phyloP scores from a whole-genome alignment of 2,329 filamentous ascomycete species.

The Aspergillus sp. region DNA sequence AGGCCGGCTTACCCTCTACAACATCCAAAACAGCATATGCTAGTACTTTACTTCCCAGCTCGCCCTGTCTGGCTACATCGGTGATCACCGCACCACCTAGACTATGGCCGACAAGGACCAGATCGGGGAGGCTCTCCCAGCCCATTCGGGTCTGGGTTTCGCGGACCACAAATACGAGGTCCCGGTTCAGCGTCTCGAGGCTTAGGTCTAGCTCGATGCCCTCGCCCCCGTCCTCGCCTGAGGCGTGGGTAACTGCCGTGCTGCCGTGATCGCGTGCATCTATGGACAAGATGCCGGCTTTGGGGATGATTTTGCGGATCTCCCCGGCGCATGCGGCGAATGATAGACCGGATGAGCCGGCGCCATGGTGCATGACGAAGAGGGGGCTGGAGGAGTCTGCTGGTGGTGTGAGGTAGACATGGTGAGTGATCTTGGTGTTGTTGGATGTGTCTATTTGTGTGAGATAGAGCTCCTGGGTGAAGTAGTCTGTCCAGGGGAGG shows the following conservation, averaged over 20 bases:
- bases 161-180: slow-evolving; percentile 70
- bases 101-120: slow-evolving; percentile 87
- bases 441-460: slow-evolving; percentile 37
- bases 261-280: slow-evolving; percentile 87
- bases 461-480: slow-evolving; percentile 82
- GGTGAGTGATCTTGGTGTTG: slow-evolving; percentile 62
- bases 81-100: slow-evolving; percentile 90
- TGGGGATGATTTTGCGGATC: slow-evolving; percentile 73
- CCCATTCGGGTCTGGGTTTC: slow-evolving; percentile 68
- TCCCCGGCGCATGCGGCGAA: slow-evolving; percentile 81
- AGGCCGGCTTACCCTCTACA: slow-evolving; percentile 65
- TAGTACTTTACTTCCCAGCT: slow-evolving; percentile 68
- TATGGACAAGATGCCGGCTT: slow-evolving; percentile 78
- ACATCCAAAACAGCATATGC: slow-evolving; percentile 92
- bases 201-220: slow-evolving; percentile 64
- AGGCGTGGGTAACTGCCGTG: slow-evolving; percentile 45
- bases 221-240: not conserved
- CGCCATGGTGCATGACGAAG: slow-evolving; percentile 93
- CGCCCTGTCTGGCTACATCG: slow-evolving; percentile 70
- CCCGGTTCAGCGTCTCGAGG: slow-evolving; percentile 70
- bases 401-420: slow-evolving; percentile 86
- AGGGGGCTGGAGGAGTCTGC: slow-evolving; percentile 67
- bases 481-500: slow-evolving; percentile 86
- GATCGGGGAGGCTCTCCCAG: slow-evolving; percentile 72
- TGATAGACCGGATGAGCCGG: slow-evolving; percentile 87